Evolutionary conservation across 306 rosid species (phyloP).

Genomic region (Alnus rubra): DNA sequence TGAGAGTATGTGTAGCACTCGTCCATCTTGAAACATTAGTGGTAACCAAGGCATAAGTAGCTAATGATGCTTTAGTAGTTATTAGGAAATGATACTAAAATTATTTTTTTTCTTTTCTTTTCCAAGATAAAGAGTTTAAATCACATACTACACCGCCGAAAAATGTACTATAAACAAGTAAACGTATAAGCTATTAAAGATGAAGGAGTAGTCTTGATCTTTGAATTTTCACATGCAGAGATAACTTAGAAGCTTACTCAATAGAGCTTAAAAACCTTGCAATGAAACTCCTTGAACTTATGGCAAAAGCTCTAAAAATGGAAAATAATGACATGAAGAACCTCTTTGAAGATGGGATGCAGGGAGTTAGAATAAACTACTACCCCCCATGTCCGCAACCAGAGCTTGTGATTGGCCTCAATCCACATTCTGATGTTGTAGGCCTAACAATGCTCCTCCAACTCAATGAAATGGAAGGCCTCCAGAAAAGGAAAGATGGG

Average conservation of each 20-base stretch:
- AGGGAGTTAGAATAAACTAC: constrained; percentile 37
- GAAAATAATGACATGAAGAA: constrained; percentile 21
- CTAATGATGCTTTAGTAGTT: too few relatives aligned
- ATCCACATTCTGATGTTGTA: constrained; percentile 28
- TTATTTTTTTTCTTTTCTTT: too few relatives aligned
- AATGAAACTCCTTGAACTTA: constrained; percentile 9
- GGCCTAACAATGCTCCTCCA: constrained; percentile 42
- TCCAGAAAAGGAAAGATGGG: constrained; percentile 37
- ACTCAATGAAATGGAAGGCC: constrained; percentile 38
- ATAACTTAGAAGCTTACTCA: constrained; percentile 30
- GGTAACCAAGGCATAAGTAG: too few relatives aligned
- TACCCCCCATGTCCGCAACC: constrained; percentile 51
- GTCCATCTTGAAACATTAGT: too few relatives aligned
- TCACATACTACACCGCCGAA: too few relatives aligned
- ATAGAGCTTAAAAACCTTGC: constrained; percentile 23
- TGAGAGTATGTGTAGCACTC: too few relatives aligned
- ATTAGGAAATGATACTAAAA: too few relatives aligned
- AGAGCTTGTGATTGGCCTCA: constrained; percentile 38
- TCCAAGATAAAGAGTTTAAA: too few relatives aligned
- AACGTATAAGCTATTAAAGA: too few relatives aligned
- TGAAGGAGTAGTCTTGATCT: too few relatives aligned
- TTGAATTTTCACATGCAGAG: constrained; percentile 10
- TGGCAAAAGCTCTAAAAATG: constrained; percentile 31
- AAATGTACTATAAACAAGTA: too few relatives aligned
- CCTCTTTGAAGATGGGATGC: constrained; percentile 31